Base-by-base conservation (phyloP, 805 yeast species). In the Metschnikowia arizonensis region DNA sequence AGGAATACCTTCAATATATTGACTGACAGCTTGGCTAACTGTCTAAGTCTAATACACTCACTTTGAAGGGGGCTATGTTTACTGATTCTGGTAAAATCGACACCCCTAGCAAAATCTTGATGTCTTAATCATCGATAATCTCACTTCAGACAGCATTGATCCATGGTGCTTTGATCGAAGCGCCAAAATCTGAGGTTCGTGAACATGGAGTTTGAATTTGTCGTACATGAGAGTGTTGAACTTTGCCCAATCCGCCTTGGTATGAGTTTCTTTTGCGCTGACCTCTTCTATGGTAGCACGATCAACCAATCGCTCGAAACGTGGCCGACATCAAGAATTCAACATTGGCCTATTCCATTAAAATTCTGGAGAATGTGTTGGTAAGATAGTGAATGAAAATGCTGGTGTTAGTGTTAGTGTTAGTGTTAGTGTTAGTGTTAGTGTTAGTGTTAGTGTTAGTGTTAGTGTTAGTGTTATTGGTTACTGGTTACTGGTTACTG, bases 261-360 rank as follows among this genome's bases (percentile, higher is more conserved):
- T 67, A 58, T 83, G 83, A 48, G 65, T 67, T 5, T 73, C 72
- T 58, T 86, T 79, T 21, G 80, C 72, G 57, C 82, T 87, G 37
- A 89, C 78, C 47, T 81, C 82, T 41, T 82, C 81, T 23, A 89
- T 76, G 37, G 78, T 79, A 3, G 77, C 75, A 52, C 79, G 80
- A 38, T 85, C 86, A 3, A 82, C 93, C 33, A 91, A 55, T 90
- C 93, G 59, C 96, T 87, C 1, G 72, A 66, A 12, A 95, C 83
- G 62, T 91, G 97, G 59, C 99, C 99, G 5, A 97, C 97, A 72
- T 93, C 98, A 44, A 93, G 73, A 15, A 93, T 79, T 3, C n/a
- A n/a, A n/a, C n/a, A n/a, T n/a, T n/a, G n/a, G n/a, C n/a, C n/a
- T n/a, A n/a, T n/a, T n/a, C n/a, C n/a, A n/a, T n/a, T n/a, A n/a